A percentile compares a stretch with the other conserved stretches of the same genome.
These are phyloP conservation scores for Vinca minor DNA, from an alignment of 257 asterid genomes.

Conservation along the genomic window DNA sequence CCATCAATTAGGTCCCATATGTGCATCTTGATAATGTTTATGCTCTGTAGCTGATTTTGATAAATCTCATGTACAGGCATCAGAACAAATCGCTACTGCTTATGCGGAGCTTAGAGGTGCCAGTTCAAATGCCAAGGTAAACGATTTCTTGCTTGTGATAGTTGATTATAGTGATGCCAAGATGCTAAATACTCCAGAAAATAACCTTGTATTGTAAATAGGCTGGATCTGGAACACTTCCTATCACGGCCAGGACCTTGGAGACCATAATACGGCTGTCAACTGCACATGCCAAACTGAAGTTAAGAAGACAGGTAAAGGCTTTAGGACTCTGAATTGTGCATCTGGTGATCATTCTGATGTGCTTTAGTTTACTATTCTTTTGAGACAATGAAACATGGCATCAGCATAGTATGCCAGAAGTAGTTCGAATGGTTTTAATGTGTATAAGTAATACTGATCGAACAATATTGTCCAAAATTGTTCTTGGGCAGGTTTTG, in stretches of 20 bases:
- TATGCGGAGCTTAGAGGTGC: conserved; percentile 91
- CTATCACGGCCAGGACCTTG: conserved; percentile 92
- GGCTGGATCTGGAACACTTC: conserved; percentile 90
- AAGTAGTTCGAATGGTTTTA: conserved; percentile 6
- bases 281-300: conserved; percentile 96
- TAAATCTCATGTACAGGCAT: conserved; percentile 52
- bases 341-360: background rate
- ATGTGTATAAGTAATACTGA: conserved; percentile 2
- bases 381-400: background rate
- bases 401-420: background rate
- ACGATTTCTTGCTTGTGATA: conserved; percentile 15
- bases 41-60: conserved; percentile 17
- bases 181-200: conserved; percentile 12
- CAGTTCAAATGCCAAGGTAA: conserved; percentile 75
- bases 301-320: conserved; percentile 69
- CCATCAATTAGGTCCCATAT: background rate
- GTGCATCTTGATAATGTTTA: conserved; percentile 2
- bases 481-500: conserved; percentile 45
- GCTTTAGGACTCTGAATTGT: conserved; percentile 1
- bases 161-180: conserved; percentile 11
- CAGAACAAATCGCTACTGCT: conserved; percentile 82
- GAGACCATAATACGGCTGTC: conserved; percentile 94
- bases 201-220: conserved; percentile 18
- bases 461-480: conserved; percentile 5
- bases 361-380: background rate